These are phyloP conservation scores for Hyphopichia burtonii DNA, from an alignment of 1,139 yeast species.

Conservation along the genomic window DNA sequence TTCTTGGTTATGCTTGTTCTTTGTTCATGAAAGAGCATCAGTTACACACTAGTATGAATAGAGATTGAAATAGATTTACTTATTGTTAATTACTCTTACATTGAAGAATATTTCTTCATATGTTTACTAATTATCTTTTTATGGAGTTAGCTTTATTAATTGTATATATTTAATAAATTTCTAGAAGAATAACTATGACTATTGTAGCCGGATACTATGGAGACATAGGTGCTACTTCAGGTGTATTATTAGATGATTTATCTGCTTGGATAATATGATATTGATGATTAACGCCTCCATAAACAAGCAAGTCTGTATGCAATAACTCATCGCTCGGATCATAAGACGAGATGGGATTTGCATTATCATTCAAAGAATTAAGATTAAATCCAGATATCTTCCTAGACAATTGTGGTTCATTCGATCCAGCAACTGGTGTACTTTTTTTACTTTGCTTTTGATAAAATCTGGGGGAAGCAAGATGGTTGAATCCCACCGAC, in stretches of 20 bases:
- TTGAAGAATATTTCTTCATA: background rate
- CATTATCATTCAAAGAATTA: slow-evolving; percentile 7
- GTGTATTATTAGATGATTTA: background rate
- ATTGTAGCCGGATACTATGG: background rate
- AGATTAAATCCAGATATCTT: slow-evolving; percentile 16
- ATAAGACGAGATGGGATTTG: background rate
- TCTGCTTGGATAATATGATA: slow-evolving; percentile 26
- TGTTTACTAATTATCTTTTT: background rate
- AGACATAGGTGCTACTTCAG: background rate
- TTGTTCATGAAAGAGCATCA: slow-evolving; percentile 45
- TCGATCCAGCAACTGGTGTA: background rate
- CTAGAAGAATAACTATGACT: too few relatives aligned
- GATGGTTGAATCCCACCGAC: background rate
- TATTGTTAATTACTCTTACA: too few relatives aligned
- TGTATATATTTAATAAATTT: background rate
- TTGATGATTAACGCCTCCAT: slow-evolving; percentile 43
- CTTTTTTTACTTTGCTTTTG: background rate
- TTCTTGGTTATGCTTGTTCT: slow-evolving; percentile 37
- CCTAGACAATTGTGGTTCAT: slow-evolving; percentile 5
- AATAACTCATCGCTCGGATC: background rate
- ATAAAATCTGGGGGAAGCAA: background rate
- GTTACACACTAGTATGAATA: slow-evolving; percentile 36
- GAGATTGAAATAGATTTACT: slow-evolving; percentile 27
- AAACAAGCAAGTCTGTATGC: slow-evolving; percentile 19
- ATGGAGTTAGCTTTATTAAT: too few relatives aligned